phyloP scores from a whole-genome alignment of 2,329 filamentous ascomycete species.

The Botrytis sinoallii region DNA sequence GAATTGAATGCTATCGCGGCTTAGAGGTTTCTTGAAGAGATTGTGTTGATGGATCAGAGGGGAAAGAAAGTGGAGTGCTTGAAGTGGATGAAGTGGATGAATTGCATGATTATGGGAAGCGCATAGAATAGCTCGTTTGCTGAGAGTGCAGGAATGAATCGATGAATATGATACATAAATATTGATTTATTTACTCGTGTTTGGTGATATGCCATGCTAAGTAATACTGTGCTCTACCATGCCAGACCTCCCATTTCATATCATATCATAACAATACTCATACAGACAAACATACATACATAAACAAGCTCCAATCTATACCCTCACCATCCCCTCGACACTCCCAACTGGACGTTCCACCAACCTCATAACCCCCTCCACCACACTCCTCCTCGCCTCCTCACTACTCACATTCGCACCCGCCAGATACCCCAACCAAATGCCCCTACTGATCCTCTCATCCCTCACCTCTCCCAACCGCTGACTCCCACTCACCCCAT shows the following conservation, averaged over 20 bases:
- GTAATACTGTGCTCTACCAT: no score
- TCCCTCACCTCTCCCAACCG: constrained; percentile 72
- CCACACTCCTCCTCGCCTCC: constrained; percentile 73
- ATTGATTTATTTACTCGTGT: not conserved
- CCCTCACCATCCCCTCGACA: constrained; percentile 70
- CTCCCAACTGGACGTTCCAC: constrained; percentile 86
- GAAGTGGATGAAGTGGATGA: not conserved
- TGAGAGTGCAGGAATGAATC: not conserved
- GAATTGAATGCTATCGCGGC: constrained; percentile 54
- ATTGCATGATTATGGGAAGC: not conserved
- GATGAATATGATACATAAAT: constrained; percentile 13
- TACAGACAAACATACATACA: not conserved
- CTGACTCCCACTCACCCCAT: constrained; percentile 47
- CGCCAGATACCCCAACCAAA: constrained; percentile 89
- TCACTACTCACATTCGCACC: constrained; percentile 87
- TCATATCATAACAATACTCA: not conserved
- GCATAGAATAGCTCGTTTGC: not conserved
- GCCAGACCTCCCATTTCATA: not conserved
- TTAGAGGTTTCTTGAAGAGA: not conserved
- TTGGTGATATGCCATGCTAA: not conserved
- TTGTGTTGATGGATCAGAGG: not conserved
- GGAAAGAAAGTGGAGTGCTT: no score
- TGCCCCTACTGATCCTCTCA: constrained; percentile 72
- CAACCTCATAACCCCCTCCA: constrained; percentile 83
- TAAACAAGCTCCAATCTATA: not conserved